Base-by-base conservation (phyloP, 495 filamentous ascomycete species). In the Bacidia rubella region DNA sequence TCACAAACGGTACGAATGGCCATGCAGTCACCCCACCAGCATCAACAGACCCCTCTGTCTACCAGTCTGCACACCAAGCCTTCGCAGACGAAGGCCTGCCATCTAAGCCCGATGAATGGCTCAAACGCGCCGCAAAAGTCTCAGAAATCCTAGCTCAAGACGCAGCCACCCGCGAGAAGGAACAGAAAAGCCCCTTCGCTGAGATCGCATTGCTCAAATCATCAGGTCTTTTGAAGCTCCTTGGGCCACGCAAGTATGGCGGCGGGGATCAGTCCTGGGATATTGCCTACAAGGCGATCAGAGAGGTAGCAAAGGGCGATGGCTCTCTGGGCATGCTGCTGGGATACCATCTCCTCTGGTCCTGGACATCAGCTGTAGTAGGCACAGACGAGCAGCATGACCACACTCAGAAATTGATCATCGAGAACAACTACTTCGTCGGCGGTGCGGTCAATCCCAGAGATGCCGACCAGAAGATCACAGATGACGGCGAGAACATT, bases 391-490 rank as follows among this genome's bases (percentile, higher is more conserved):
- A 77, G 46, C 78, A 81, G 60, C 65, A 64, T 22, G 74, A 77
- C n/a, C 70, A 71, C 12, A 65, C 65, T 25, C 68, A 76, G 44
- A 58, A 74, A 46, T 51, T 71, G 45, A 78, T 81, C 54, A 71
- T 78, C 54, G 53, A 65, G 38, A 75, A 75, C 57, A 80, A 81
- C 61, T 79, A 77, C 63, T 80, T 77, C 52, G 67, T 82, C 23
- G 78, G 78, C 19, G 78, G 69, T 15, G 78, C 78, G 7, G 78
- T 82, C 43, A 82, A 82, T 60, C 77, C 78, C 11, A 70, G 79
- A 11, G 76, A 81, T 57, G 74, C 62, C 43, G 76, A 82, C 55
- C 64, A 77, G 21, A 73, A 67, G 41, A 77, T 79, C 56, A 74
- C 67, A 11, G 58, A 64, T 10, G 68, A 74, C 38, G 76, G 74